These are phyloP conservation scores for Aspergillus egyptiacus DNA, from an alignment of 495 filamentous ascomycete genomes.

Conservation along the genomic window DNA sequence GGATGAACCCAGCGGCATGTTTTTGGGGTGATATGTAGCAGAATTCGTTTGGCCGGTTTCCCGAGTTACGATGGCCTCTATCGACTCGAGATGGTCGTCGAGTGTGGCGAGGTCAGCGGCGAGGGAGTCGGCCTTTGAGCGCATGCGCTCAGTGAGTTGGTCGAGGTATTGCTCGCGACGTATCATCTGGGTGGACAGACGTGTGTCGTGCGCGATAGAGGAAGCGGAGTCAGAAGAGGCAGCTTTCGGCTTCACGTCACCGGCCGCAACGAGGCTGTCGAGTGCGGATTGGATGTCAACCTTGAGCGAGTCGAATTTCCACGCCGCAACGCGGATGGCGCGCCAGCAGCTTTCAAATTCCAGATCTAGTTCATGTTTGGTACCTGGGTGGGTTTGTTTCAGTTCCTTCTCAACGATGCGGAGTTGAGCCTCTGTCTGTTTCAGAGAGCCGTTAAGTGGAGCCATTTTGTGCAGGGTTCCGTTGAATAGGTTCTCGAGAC, in stretches of 20 bases:
- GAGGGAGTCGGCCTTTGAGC: conserved; percentile 33
- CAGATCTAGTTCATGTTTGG: conserved; percentile 34
- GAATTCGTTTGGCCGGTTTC: conserved; percentile 14
- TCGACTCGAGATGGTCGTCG: conserved; percentile 40
- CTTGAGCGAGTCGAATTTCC: conserved; percentile 37
- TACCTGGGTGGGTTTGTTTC: conserved; percentile 28
- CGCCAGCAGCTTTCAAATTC: conserved; percentile 38
- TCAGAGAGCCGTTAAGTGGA: conserved; percentile 25
- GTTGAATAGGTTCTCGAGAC: conserved; percentile 32
- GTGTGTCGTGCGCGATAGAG: conserved; percentile 24
- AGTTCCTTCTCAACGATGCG: conserved; percentile 28
- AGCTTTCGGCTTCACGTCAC: conserved; percentile 11
- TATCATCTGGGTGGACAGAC: conserved; percentile 29
- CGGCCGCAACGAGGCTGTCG: conserved; percentile 32
- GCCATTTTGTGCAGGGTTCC: conserved; percentile 28
- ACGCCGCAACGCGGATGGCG: conserved; percentile 30
- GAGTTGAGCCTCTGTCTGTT: conserved; percentile 34
- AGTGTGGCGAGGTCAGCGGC: conserved; percentile 31
- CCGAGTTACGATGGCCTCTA: conserved; percentile 29
- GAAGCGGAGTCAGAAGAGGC: conserved; percentile 7
- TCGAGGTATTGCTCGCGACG: conserved; percentile 38
- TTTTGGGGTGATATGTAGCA: background rate
- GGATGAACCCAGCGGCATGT: background rate
- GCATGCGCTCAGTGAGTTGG: conserved; percentile 32
- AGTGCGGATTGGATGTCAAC: conserved; percentile 38